Base-by-base conservation (phyloP, 1,284 basidiomycete species). In the Sporisorium reilianum region DNA sequence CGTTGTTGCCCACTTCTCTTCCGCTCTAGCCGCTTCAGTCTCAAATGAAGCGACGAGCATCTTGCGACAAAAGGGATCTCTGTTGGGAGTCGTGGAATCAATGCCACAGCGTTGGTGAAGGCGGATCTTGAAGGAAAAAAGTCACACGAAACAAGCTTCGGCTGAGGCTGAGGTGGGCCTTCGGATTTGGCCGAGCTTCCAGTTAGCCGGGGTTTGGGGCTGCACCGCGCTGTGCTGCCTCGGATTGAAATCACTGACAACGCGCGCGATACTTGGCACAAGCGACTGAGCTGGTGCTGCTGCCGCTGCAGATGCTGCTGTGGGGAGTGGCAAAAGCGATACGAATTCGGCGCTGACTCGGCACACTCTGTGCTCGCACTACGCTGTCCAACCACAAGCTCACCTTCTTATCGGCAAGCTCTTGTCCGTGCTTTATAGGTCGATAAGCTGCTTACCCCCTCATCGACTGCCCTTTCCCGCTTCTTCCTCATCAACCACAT, bases 401-500 rank as follows among this genome's bases (percentile, higher is more conserved):
- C n/a, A 41, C n/a, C 16, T 20, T 18, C 38, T 41, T 41, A 41
- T 38, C 36, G 14, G 3, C 14, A 18, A 38, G 34, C 36, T 11
- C 36, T n/a, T 18, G 14, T 16, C 36, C 36, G 36, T n/a, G 14
- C 5, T 30, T 30, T 9, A 5, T 30, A n/a, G n/a, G n/a, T n/a
- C n/a, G n/a, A n/a, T n/a, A n/a, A n/a, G n/a, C n/a, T 41, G n/a
- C 38, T 1, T 8, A 14, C 4, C 4, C 7, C 9, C 18, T 41
- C 6, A 20, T 41, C 38, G 20, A 14, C 38, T 20, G n/a, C 38
- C 20, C 38, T 6, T 20, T 20, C 18, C n/a, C 38, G 9, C 38
- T n/a, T 20, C 38, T 41, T 41, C 38, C 38, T 20, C 38, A 41
- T 41, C 38, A 41, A 41, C n/a, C 38, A 41, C 38, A 41, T 41